Conservation (phyloP, 768 basidiomycete species). For the Tulasnella sp. region DNA sequence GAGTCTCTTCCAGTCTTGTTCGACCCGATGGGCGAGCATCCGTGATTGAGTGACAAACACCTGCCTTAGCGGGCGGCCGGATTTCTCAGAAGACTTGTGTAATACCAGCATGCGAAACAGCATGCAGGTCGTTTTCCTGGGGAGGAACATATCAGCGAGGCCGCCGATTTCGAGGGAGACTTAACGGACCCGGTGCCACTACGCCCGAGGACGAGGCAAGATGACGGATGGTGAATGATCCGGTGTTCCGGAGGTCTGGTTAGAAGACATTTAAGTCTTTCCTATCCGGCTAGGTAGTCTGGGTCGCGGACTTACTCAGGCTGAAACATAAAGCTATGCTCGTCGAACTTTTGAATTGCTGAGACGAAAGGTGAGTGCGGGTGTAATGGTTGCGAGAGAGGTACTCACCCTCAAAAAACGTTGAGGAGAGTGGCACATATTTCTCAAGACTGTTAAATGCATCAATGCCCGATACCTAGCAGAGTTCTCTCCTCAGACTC, state of each 20-base stretch:
- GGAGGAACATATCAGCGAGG: no score
- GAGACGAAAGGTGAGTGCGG: neutral
- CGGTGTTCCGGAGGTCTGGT: slow-evolving; percentile 54
- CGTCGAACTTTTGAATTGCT: slow-evolving; percentile 59
- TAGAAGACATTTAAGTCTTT: no score
- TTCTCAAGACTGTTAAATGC: slow-evolving; percentile 49
- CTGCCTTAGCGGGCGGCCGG: neutral
- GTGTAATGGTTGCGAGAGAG: no score
- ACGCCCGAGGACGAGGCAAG: slow-evolving; percentile 68
- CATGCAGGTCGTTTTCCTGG: slow-evolving; percentile 37
- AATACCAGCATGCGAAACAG: slow-evolving; percentile 30
- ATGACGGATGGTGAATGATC: slow-evolving; percentile 62
- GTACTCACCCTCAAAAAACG: slow-evolving; percentile 38
- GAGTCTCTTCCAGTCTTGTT: slow-evolving; percentile 63
- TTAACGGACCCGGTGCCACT: slow-evolving; percentile 73
- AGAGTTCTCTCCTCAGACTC: no score
- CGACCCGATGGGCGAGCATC: slow-evolving; percentile 65
- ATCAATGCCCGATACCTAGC: no score
- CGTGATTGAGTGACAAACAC: slow-evolving; percentile 35
- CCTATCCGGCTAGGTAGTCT: no score
- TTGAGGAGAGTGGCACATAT: slow-evolving; percentile 50
- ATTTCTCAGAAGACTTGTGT: slow-evolving; percentile 7
- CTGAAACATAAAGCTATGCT: slow-evolving; percentile 46
- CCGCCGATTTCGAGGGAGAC: no score
- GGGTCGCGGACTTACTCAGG: no score